A percentile compares a stretch with the other conserved stretches of the same genome.
Conservation (phyloP, 805 yeast species). For the Candida morakotiae region DNA sequence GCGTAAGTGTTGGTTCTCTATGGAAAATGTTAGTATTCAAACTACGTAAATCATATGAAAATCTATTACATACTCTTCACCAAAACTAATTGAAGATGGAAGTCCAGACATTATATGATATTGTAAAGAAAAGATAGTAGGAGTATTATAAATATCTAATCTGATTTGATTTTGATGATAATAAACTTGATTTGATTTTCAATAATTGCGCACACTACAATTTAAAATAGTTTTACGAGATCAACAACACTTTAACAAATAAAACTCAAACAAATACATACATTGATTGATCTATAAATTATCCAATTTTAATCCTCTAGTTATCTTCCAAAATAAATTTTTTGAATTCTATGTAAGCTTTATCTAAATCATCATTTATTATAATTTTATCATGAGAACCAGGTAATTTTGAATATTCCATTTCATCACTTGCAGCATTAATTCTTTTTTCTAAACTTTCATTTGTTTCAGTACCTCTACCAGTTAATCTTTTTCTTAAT, state of each 20-base stretch:
- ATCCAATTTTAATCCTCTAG: too few species aligned
- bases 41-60: neutral
- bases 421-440: constrained; percentile 80
- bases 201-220: too few species aligned
- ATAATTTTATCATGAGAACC: constrained; percentile 90
- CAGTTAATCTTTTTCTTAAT: constrained; percentile 67
- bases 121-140: too few species aligned
- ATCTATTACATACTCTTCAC: constrained; percentile 7
- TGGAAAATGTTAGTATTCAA: constrained; percentile 12
- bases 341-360: constrained; percentile 79
- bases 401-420: constrained; percentile 76
- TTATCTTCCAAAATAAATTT: constrained; percentile 57
- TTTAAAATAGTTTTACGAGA: too few species aligned
- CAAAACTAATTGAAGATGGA: constrained; percentile 7
- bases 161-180: too few species aligned
- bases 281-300: too few species aligned
- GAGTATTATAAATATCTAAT: too few species aligned
- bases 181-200: too few species aligned
- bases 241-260: too few species aligned
- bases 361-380: constrained; percentile 88
- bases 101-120: constrained; percentile 1
- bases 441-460: constrained; percentile 84
- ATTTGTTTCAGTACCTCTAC: constrained; percentile 92
- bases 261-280: too few species aligned
- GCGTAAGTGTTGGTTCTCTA: constrained; percentile 43